phyloP scores from a whole-genome alignment of 257 asterid species.

The Prunella vulgaris region DNA sequence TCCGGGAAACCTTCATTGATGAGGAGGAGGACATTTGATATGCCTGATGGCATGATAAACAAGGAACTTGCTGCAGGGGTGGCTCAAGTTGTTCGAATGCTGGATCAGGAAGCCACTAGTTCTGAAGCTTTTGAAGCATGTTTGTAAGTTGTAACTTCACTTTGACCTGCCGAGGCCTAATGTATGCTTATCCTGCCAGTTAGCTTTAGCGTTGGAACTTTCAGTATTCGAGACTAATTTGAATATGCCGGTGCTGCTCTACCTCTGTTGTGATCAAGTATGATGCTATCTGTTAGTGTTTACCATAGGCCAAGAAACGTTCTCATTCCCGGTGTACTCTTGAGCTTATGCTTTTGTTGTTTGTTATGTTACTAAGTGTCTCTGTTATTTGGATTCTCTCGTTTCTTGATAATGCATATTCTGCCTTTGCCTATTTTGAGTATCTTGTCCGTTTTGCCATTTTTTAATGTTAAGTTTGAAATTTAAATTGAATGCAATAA shows the following conservation, averaged over 20 bases:
- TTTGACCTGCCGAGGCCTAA: neutral
- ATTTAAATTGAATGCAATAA: too few relatives aligned
- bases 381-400: neutral
- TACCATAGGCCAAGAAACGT: neutral
- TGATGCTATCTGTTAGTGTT: too few relatives aligned
- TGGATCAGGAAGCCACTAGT: conserved; percentile 49
- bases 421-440: too few relatives aligned
- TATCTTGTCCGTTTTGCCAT: too few relatives aligned
- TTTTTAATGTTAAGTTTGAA: too few relatives aligned
- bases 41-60: conserved; percentile 70
- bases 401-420: neutral
- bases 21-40: conserved; percentile 83
- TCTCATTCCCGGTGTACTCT: neutral
- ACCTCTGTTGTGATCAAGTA: neutral
- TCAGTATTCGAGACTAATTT: neutral
- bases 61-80: conserved; percentile 92
- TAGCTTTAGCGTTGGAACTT: neutral
- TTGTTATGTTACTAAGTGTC: neutral
- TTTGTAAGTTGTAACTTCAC: conserved; percentile 26
- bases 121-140: conserved; percentile 52
- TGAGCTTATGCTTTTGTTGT: neutral
- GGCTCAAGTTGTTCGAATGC: conserved; percentile 80
- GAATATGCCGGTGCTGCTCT: neutral
- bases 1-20: conserved; percentile 41
- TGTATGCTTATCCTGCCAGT: conserved; percentile 15